Conservation (phyloP, 495 filamentous ascomycete species). For the Penicillium longicatenatum region DNA sequence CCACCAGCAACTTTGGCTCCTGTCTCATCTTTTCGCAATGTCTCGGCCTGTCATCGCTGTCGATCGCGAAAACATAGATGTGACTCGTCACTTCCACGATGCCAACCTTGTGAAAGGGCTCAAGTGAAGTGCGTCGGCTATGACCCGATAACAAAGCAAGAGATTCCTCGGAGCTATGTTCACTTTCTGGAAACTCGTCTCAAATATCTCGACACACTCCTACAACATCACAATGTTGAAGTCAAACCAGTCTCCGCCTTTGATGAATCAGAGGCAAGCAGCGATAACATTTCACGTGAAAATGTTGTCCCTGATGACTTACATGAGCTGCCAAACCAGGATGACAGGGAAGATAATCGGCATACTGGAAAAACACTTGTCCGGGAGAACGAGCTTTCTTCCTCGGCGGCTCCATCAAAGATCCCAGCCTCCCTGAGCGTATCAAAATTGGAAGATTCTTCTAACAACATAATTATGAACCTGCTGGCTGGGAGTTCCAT, state of each 20-base stretch:
- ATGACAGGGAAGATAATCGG: too few species aligned
- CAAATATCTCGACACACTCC: conserved; percentile 71
- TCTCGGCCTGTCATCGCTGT: conserved; percentile 91
- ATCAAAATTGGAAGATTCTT: not conserved
- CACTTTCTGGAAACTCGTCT: conserved; percentile 88
- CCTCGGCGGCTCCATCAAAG: not conserved
- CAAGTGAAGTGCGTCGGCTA: conserved; percentile 86
- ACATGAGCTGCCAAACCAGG: too few species aligned
- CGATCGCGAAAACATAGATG: conserved; percentile 89
- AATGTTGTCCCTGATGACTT: not conserved
- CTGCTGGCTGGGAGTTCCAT: not conserved
- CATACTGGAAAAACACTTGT: not conserved
- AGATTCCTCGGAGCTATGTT: conserved; percentile 91
- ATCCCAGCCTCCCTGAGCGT: not conserved
- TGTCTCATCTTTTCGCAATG: conserved; percentile 75
- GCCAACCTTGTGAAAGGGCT: conserved; percentile 85
- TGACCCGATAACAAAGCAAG: conserved; percentile 89
- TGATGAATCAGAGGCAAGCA: conserved; percentile 23
- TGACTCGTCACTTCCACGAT: conserved; percentile 85
- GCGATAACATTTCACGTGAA: not conserved
- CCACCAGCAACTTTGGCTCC: not conserved
- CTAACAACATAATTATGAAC: not conserved
- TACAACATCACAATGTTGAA: conserved; percentile 64
- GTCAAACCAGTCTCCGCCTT: conserved; percentile 74
- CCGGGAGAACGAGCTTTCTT: not conserved